Evolutionary conservation across 441 rosid genomes (phyloP).

Genomic region (Croton laevigatus): DNA sequence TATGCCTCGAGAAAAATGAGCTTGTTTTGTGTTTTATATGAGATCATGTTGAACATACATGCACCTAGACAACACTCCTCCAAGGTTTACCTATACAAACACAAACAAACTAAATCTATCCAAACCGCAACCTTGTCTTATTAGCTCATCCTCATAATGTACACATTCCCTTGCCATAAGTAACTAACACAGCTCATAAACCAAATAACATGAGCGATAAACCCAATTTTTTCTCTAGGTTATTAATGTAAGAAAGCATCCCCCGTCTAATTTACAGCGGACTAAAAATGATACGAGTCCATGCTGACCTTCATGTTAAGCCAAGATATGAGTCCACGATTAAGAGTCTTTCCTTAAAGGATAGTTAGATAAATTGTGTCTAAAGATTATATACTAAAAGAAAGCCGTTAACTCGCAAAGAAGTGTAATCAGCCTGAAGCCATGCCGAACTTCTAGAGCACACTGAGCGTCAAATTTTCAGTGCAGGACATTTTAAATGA

Average conservation of each 20-base stretch:
- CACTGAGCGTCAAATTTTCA: background rate
- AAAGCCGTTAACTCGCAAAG: background rate
- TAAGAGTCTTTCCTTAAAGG: background rate
- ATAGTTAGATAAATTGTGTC: background rate
- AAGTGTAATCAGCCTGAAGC: background rate
- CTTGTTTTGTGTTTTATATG: background rate
- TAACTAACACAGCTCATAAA: background rate
- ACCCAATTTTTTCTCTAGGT: background rate
- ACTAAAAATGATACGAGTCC: background rate
- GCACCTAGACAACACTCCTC: background rate
- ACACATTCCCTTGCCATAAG: background rate
- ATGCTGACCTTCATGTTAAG: background rate
- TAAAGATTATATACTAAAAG: background rate
- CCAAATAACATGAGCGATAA: background rate
- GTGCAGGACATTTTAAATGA: background rate
- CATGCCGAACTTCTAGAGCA: background rate
- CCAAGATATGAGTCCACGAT: background rate
- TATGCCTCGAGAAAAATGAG: background rate
- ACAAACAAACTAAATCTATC: background rate
- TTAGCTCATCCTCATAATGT: background rate
- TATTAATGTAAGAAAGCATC: conserved; percentile 7
- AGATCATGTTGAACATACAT: background rate
- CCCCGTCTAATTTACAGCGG: background rate
- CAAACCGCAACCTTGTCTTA: background rate
- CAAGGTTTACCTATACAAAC: background rate